Conservation (phyloP, 768 basidiomycete genomes). For the Boletus eberwhitei region DNA sequence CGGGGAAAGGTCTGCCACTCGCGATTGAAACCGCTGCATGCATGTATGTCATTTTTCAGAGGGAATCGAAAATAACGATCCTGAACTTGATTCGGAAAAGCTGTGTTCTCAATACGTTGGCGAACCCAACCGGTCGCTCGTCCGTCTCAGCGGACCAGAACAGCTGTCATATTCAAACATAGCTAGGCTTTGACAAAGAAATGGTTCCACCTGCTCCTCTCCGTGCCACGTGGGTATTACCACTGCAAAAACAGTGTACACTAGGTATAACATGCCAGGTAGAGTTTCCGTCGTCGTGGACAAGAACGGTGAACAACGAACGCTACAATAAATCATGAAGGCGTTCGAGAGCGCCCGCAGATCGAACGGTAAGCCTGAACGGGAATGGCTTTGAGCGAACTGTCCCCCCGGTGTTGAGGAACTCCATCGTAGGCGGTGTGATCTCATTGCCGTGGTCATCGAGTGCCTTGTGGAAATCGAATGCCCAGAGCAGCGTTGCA, state of each 20-base stretch:
- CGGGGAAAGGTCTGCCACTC: background rate
- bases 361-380: background rate
- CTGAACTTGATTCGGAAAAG: background rate
- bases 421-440: conserved; percentile 6
- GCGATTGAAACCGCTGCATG: background rate
- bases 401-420: conserved; percentile 2
- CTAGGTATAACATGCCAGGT: background rate
- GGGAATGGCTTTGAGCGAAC: conserved; percentile 6
- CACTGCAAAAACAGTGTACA: background rate
- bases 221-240: background rate
- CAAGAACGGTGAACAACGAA: background rate
- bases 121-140: too few relatives aligned
- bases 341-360: background rate
- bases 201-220: background rate
- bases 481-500: conserved; percentile 6
- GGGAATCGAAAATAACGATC: background rate
- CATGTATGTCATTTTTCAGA: background rate
- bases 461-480: conserved; percentile 5
- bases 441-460: conserved; percentile 5
- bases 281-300: background rate
- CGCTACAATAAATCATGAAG: background rate
- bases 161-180: background rate
- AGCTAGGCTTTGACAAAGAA: background rate
- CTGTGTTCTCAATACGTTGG: background rate
- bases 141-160: background rate